phyloP scores from a whole-genome alignment of 805 yeast genomes.

The Ascoidea rubescens region DNA sequence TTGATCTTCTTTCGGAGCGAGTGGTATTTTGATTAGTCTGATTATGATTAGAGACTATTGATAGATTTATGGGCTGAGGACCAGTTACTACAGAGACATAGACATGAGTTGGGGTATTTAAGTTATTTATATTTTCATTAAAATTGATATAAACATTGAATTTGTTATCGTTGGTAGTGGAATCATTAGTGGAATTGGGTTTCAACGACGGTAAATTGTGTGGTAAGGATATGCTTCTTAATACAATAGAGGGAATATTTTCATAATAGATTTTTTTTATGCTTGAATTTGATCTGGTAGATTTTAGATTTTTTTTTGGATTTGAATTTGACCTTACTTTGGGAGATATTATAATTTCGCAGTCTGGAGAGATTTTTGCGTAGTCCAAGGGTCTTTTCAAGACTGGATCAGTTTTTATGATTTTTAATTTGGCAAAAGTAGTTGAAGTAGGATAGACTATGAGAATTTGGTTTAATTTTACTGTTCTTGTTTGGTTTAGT shows the following conservation, averaged over 20 bases:
- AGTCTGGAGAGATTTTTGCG: constrained; percentile 45
- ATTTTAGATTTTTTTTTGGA: constrained; percentile 8
- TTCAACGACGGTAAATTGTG: no score
- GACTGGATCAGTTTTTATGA: constrained; percentile 26
- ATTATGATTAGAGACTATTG: not conserved
- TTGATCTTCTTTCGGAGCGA: not conserved
- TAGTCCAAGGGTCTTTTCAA: constrained; percentile 6
- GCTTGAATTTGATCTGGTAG: constrained; percentile 11
- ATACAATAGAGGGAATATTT: constrained; percentile 23
- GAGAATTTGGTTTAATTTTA: constrained; percentile 40
- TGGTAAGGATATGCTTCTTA: constrained; percentile 45
- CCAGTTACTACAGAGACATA: constrained; percentile 39
- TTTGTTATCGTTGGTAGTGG: constrained; percentile 10
- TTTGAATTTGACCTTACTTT: constrained; percentile 19
- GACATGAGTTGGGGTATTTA: constrained; percentile 29
- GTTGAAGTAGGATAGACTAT: constrained; percentile 61
- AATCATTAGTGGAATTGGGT: constrained; percentile 22
- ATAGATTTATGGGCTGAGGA: constrained; percentile 17
- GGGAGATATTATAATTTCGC: constrained; percentile 74
- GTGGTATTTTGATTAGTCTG: not conserved
- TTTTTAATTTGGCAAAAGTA: constrained; percentile 40
- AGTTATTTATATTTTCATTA: constrained; percentile 20
- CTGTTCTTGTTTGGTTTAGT: constrained; percentile 70
- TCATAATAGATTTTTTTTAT: constrained; percentile 9
- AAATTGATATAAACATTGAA: constrained; percentile 34